Evolutionary conservation across 202 grass and related monocot genomes (phyloP).

Genomic region (Digitaria exilis): DNA sequence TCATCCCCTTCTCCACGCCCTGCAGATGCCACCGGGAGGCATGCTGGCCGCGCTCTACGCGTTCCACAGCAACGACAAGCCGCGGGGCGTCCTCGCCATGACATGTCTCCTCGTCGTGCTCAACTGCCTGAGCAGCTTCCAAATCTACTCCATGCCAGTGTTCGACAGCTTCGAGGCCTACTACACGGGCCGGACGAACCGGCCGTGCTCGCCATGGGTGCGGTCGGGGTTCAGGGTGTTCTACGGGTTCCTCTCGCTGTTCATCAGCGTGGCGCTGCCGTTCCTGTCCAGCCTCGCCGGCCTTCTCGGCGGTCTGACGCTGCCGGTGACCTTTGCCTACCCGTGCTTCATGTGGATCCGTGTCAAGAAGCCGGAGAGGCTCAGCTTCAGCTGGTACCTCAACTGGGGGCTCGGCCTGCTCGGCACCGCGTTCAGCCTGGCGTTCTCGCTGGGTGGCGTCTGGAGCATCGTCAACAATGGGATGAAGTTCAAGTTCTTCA

Average conservation of each 20-base stretch:
- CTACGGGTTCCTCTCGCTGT: constrained; percentile 88
- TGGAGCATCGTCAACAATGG: constrained; percentile 93
- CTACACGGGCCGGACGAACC: constrained; percentile 91
- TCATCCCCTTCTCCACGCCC: constrained; percentile 26
- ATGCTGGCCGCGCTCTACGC: constrained; percentile 77
- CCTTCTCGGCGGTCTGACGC: constrained; percentile 75
- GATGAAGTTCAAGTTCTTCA: constrained; percentile 97
- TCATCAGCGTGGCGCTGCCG: constrained; percentile 86
- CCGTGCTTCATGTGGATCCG: constrained; percentile 99
- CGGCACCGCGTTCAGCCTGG: constrained; percentile 85
- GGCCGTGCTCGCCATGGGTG: constrained; percentile 87
- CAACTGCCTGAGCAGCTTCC: constrained; percentile 98
- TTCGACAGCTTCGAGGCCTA: constrained; percentile 94
- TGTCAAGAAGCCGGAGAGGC: constrained; percentile 87
- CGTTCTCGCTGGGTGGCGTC: constrained; percentile 72
- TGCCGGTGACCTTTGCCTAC: constrained; percentile 92
- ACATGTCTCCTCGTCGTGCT: constrained; percentile 94
- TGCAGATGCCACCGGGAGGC: constrained; percentile 87
- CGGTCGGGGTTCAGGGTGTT: constrained; percentile 84
- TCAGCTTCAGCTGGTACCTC: constrained; percentile 90
- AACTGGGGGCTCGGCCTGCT: constrained; percentile 83
- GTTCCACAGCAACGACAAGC: constrained; percentile 87
- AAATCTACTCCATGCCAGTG: constrained; percentile 99
- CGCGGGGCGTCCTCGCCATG: constrained; percentile 59
- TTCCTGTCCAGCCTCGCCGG: constrained; percentile 94